Conservation (phyloP, 2,329 filamentous ascomycete species). For the Sphaerulina populicola region DNA sequence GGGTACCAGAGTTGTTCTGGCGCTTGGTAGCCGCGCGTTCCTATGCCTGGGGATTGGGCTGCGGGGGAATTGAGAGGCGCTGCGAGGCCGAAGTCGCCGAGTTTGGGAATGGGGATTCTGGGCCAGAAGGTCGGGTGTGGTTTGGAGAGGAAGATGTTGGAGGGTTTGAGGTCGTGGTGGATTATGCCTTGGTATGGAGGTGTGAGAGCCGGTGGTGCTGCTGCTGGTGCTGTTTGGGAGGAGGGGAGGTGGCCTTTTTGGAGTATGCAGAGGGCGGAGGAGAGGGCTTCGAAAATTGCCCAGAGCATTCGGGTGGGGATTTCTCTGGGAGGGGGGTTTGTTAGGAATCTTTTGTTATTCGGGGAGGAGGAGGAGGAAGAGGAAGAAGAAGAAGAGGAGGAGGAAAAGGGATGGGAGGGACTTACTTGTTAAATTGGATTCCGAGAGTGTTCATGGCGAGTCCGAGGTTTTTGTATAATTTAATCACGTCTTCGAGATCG, state of each 20-base stretch:
- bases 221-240: too few species aligned
- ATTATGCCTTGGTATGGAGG: neutral
- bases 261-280: conserved; percentile 7
- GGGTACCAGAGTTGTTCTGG: neutral
- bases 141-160: conserved; percentile 8
- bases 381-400: too few species aligned
- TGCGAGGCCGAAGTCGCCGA: conserved; percentile 11
- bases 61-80: neutral
- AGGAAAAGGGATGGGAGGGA: too few species aligned
- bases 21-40: neutral
- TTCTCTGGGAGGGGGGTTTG: neutral
- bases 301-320: conserved; percentile 4
- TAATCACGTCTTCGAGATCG: neutral
- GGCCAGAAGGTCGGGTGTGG: conserved; percentile 1
- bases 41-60: neutral
- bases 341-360: too few species aligned
- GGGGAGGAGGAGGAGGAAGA: too few species aligned
- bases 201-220: too few species aligned
- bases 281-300: conserved; percentile 9
- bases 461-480: neutral
- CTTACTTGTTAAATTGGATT: neutral
- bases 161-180: conserved; percentile 11
- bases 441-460: neutral
- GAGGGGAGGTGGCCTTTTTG: neutral
- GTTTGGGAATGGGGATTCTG: neutral